These are phyloP conservation scores for Pyrenophora tritici-repentis DNA, from an alignment of 2,329 filamentous ascomycete species.

Conservation along the genomic window DNA sequence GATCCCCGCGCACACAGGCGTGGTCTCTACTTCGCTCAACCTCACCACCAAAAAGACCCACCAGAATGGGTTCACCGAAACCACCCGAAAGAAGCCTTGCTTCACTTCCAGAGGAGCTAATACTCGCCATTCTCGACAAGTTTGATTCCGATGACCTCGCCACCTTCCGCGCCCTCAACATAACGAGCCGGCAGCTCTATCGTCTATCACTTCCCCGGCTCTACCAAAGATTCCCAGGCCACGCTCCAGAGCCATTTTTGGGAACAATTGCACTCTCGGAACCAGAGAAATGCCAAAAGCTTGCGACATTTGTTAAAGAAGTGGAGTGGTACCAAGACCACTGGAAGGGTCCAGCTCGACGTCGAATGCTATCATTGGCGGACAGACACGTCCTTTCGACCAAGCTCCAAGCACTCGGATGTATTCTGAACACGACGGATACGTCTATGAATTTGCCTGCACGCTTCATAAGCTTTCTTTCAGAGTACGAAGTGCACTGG, in stretches of 20 bases:
- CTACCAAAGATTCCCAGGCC: slow-evolving; percentile 7
- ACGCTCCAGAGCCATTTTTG: slow-evolving; percentile 8
- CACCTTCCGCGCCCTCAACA: slow-evolving; percentile 4
- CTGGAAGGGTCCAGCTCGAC: background rate
- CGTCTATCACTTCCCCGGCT: slow-evolving; percentile 7
- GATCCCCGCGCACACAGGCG: no score
- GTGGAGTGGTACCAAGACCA: slow-evolving; percentile 5
- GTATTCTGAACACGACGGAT: background rate
- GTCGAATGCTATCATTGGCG: background rate
- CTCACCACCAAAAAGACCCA: background rate
- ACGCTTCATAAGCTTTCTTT: slow-evolving; percentile 2
- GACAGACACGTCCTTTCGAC: slow-evolving; percentile 1
- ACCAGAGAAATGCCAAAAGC: background rate
- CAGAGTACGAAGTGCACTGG: slow-evolving; percentile 4
- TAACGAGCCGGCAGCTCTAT: slow-evolving; percentile 7
- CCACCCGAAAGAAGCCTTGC: background rate
- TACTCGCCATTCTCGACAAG: slow-evolving; percentile 7
- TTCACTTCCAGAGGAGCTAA: slow-evolving; percentile 12
- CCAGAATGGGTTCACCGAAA: background rate
- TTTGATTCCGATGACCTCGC: slow-evolving; percentile 2
- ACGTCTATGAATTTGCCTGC: background rate
- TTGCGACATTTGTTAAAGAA: slow-evolving; percentile 3
- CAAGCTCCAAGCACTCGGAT: background rate
- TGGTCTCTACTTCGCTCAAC: background rate
- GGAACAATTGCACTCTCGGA: slow-evolving; percentile 6